These are phyloP conservation scores for Suhomyces bolitotheri DNA, from an alignment of 1,139 yeast genomes.

Conservation along the genomic window DNA sequence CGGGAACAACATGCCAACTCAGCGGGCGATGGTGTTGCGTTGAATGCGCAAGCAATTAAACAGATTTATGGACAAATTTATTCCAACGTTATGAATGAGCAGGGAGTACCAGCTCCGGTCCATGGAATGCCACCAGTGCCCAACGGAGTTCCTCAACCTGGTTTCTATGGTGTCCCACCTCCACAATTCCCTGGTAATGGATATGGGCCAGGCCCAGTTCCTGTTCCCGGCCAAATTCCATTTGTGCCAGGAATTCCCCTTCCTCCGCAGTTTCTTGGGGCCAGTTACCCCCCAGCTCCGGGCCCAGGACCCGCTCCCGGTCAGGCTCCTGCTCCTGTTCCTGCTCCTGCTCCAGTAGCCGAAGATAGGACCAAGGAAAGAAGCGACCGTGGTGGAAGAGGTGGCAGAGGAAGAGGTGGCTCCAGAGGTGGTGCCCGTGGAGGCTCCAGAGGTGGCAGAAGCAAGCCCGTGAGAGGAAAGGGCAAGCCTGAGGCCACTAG, in stretches of 20 bases:
- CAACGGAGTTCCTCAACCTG: background rate
- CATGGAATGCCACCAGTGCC: constrained; percentile 14
- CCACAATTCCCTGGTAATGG: constrained; percentile 12
- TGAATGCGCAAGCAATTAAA: constrained; percentile 44
- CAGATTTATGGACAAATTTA: constrained; percentile 52
- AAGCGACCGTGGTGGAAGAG: constrained; percentile 27
- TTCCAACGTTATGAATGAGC: constrained; percentile 45
- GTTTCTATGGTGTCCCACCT: constrained; percentile 1
- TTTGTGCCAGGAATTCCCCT: constrained; percentile 31
- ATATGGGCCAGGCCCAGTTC: constrained; percentile 12
- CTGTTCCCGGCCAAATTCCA: constrained; percentile 19
- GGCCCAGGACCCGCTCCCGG: constrained; percentile 2
- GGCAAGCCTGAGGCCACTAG: constrained; percentile 17
- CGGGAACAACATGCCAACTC: constrained; percentile 25
- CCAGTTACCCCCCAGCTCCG: constrained; percentile 7
- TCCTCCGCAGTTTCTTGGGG: constrained; percentile 39
- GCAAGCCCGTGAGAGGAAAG: constrained; percentile 16
- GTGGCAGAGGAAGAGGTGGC: constrained; percentile 33
- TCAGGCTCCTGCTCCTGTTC: constrained; percentile 2
- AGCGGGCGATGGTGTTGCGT: constrained; percentile 28
- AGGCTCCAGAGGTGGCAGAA: constrained; percentile 7
- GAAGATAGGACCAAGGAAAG: no score
- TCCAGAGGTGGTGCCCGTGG: constrained; percentile 5
- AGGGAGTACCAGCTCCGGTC: constrained; percentile 17
- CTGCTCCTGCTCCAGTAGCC: constrained; percentile 11